These are phyloP conservation scores for Chalciporus sphaerocephalus DNA, from an alignment of 768 basidiomycete species.

Conservation along the genomic window DNA sequence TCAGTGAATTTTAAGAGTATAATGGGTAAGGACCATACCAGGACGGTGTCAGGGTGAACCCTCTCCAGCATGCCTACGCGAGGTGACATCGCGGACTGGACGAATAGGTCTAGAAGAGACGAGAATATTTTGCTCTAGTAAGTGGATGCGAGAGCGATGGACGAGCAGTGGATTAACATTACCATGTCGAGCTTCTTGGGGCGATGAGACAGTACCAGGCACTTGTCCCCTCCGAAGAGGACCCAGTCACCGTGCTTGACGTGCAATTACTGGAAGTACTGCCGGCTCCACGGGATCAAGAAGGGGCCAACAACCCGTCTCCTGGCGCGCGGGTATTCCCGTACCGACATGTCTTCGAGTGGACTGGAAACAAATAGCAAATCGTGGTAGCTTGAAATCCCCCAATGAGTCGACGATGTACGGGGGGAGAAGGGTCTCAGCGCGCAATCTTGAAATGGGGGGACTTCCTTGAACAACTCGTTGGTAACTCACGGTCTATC, in stretches of 20 bases:
- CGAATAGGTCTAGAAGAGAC: too few species aligned
- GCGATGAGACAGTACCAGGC: too few species aligned
- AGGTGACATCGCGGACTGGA: too few species aligned
- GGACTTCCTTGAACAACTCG: background rate
- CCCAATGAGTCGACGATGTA: conserved; percentile 11
- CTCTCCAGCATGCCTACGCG: too few species aligned
- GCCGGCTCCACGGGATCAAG: background rate
- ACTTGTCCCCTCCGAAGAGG: background rate
- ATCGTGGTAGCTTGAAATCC: background rate
- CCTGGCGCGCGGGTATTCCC: conserved; percentile 14
- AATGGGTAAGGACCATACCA: background rate
- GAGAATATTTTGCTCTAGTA: background rate
- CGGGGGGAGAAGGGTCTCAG: conserved; percentile 2
- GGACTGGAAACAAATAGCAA: conserved; percentile 9
- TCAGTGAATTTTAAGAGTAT: background rate
- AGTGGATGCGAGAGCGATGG: too few species aligned
- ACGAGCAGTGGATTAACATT: too few species aligned
- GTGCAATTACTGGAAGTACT: background rate
- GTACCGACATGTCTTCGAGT: conserved; percentile 6
- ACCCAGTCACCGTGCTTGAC: background rate
- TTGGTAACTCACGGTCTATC: conserved; percentile 2
- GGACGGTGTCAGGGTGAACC: background rate
- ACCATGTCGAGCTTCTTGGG: too few species aligned
- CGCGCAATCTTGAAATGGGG: background rate
- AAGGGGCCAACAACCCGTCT: background rate